Evolutionary conservation across 83 land plant genomes (phyloP), one percentile per base, ranked within the genome.

Genomic region (Picea abies): DNA sequence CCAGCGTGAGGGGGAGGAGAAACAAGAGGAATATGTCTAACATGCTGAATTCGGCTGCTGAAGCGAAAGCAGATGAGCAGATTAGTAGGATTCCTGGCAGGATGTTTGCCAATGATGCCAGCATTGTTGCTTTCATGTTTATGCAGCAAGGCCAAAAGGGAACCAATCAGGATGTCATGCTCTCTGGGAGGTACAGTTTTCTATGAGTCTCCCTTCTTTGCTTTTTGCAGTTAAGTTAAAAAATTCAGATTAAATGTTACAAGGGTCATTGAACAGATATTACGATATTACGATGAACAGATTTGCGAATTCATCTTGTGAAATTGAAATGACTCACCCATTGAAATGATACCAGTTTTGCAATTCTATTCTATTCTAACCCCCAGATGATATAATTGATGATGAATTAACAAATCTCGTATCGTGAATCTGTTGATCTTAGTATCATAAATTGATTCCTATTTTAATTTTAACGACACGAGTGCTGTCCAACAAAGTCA

Each of bases 81-180:
- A 71, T 87, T 14, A 49, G 62, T 17, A 52, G 78, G 62, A 52
- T 88, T 37, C 89, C 91, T 68, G 90, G 88, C 12, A 83, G 94
- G 83, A 87, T 91, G 87, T 83, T 84, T 79, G 17, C 75, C 56
- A 93, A 91, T 76, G 95, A 89, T 20, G 63, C 89, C 14, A 89
- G 85, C 71, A 65, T 75, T 16, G 69, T 67, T 19, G 87, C 93
- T 16, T 87, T 86, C 73, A 44, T 93, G 66, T 93, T 85, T 52
- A 91, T 93, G 19, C 95, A 93, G 80, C 95, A 93, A 85, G 95
- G 95, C 29, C 85, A 83, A 80, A 93, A 93, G 76, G 94, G 95
- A 17, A 86, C 86, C 65, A 93, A 93, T 66, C 95, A 93, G 80
- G 95, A 93, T 72, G 95, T 93, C 80, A 93, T 93, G 95, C 76